phyloP scores from a whole-genome alignment of 495 filamentous ascomycete species.

The Hypoxylon intermedium region DNA sequence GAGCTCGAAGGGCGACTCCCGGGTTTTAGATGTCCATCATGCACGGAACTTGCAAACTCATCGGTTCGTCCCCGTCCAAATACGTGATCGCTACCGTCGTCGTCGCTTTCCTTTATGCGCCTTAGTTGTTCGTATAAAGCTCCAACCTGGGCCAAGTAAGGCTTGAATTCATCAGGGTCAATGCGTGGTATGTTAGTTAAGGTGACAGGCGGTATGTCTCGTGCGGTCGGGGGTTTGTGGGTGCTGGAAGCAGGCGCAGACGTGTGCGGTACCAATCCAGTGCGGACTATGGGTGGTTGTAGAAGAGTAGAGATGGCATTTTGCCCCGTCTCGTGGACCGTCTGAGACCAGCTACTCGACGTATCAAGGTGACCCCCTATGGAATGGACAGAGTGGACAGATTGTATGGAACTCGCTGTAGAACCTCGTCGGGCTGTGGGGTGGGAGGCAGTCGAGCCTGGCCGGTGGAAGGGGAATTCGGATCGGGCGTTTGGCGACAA shows the following conservation, averaged over 20 bases:
- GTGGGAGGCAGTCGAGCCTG: slow-evolving; percentile 29
- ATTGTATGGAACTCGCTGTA: slow-evolving; percentile 72
- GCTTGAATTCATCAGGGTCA: slow-evolving; percentile 77
- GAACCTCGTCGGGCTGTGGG: slow-evolving; percentile 69
- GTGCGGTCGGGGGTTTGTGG: slow-evolving; percentile 83
- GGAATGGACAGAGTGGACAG: slow-evolving; percentile 64
- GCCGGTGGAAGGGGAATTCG: slow-evolving; percentile 67
- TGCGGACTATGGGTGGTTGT: slow-evolving; percentile 88
- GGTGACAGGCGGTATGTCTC: slow-evolving; percentile 93
- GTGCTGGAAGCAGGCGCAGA: slow-evolving; percentile 67
- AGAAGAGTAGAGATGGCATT: slow-evolving; percentile 96
- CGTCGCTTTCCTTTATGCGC: slow-evolving; percentile 73
- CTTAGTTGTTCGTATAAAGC: slow-evolving; percentile 82
- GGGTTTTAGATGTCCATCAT: slow-evolving; percentile 55
- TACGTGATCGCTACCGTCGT: slow-evolving; percentile 57
- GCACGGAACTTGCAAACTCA: slow-evolving; percentile 55
- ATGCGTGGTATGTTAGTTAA: slow-evolving; percentile 88
- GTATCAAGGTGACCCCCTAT: slow-evolving; percentile 78
- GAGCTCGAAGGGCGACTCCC: slow-evolving; percentile 49
- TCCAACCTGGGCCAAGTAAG: slow-evolving; percentile 84
- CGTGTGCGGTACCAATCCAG: slow-evolving; percentile 79
- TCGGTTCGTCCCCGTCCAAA: slow-evolving; percentile 56
- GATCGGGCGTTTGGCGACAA: slow-evolving; percentile 58
- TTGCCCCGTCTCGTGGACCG: slow-evolving; percentile 76
- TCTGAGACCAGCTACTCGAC: slow-evolving; percentile 58